Conservation (phyloP, 2,329 filamentous ascomycete species). For the Colletotrichum costaricense region DNA sequence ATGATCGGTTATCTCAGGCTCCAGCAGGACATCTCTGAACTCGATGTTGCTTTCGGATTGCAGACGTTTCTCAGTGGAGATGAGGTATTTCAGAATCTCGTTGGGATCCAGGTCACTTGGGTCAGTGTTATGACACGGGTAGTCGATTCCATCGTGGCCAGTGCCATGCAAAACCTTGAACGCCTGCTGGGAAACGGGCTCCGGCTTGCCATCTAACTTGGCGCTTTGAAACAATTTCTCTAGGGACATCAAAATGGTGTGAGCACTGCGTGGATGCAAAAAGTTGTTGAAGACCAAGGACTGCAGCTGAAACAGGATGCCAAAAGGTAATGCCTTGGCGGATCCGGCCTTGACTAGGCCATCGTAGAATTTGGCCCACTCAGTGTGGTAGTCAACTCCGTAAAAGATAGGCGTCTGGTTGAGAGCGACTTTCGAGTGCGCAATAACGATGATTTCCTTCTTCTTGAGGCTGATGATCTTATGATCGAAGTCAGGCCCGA, state of each 20-base stretch:
- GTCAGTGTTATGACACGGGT: conserved; percentile 62
- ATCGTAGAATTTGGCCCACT: conserved; percentile 39
- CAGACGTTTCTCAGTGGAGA: conserved; percentile 53
- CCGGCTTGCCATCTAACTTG: conserved; percentile 39
- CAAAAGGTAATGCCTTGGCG: conserved; percentile 58
- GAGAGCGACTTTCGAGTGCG: conserved; percentile 36
- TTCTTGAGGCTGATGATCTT: conserved; percentile 39
- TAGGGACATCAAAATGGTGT: conserved; percentile 57
- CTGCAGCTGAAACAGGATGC: conserved; percentile 71
- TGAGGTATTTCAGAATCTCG: conserved; percentile 53
- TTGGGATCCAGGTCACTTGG: conserved; percentile 52
- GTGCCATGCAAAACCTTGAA: conserved; percentile 63
- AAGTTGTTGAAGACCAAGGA: conserved; percentile 72
- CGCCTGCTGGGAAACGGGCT: conserved; percentile 62
- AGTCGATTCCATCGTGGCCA: conserved; percentile 64
- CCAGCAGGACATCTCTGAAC: conserved; percentile 33
- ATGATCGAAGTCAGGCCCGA: conserved; percentile 40
- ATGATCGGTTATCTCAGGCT: conserved; percentile 46
- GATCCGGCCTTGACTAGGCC: conserved; percentile 27
- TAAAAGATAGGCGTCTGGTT: background rate
- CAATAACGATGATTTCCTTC: conserved; percentile 27
- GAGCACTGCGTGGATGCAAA: conserved; percentile 65
- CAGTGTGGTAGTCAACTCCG: conserved; percentile 36
- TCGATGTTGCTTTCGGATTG: conserved; percentile 32
- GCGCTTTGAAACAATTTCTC: conserved; percentile 42